Conservation (phyloP, 306 rosid species). For the Coriaria nepalensis region DNA sequence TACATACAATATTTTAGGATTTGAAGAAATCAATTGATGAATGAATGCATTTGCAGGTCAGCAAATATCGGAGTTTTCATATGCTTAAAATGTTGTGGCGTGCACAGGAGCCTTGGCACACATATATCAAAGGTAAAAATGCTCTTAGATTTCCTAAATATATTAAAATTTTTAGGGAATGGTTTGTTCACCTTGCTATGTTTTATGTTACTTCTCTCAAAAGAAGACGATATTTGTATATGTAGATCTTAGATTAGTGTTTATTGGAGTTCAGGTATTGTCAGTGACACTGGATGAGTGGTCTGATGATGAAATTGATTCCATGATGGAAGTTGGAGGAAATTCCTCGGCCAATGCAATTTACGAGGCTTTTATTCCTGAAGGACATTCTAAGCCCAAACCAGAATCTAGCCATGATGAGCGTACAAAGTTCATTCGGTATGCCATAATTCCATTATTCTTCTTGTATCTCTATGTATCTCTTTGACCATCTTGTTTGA, state of each 20-base stretch:
- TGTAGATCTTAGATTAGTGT: neutral
- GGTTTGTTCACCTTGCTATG: neutral
- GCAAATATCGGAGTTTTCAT: conserved; percentile 90
- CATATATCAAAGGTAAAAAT: conserved; percentile 77
- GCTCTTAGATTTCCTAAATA: neutral
- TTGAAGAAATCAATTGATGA: neutral
- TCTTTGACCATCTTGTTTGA: conserved; percentile 1
- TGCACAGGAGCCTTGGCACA: conserved; percentile 90
- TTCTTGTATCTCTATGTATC: neutral
- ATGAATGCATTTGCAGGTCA: conserved; percentile 49
- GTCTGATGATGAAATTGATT: conserved; percentile 85
- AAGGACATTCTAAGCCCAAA: conserved; percentile 59
- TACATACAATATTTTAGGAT: neutral
- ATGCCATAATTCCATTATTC: conserved; percentile 8
- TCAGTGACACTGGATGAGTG: conserved; percentile 90
- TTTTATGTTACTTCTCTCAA: neutral
- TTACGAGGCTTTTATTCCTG: conserved; percentile 86
- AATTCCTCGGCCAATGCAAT: conserved; percentile 83
- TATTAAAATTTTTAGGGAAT: neutral
- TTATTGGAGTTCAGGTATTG: conserved; percentile 43
- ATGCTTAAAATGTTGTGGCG: conserved; percentile 93
- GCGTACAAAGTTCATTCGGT: conserved; percentile 74
- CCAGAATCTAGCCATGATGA: conserved; percentile 62
- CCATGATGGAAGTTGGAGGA: conserved; percentile 95
- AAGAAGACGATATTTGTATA: neutral